Conservation (phyloP, 2,329 filamentous ascomycete species). For the Ascocoryne sarcoides region DNA sequence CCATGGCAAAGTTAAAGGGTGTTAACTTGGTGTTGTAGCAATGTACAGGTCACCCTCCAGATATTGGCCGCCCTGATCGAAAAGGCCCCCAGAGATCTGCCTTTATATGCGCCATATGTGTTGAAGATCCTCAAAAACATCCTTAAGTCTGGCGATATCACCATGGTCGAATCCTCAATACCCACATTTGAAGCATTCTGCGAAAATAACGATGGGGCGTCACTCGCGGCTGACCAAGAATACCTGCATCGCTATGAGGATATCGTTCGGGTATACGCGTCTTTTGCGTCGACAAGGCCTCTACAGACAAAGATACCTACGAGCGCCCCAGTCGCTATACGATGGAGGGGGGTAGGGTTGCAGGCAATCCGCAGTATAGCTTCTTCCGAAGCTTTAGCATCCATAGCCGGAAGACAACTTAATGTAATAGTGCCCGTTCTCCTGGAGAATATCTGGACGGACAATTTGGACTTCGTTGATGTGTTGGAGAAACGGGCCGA, state of each 20-base stretch:
- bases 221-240: slow-evolving; percentile 74
- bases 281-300: slow-evolving; percentile 61
- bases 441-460: slow-evolving; percentile 75
- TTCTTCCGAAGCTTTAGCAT: slow-evolving; percentile 67
- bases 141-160: slow-evolving; percentile 77
- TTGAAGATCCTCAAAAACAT: slow-evolving; percentile 78
- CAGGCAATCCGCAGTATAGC: slow-evolving; percentile 76
- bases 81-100: slow-evolving; percentile 82
- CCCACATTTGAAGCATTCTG: slow-evolving; percentile 84
- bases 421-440: slow-evolving; percentile 75
- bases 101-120: slow-evolving; percentile 77
- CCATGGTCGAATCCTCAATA: slow-evolving; percentile 85
- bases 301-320: slow-evolving; percentile 42
- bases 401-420: slow-evolving; percentile 68
- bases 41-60: slow-evolving; percentile 89
- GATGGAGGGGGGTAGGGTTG: slow-evolving; percentile 67
- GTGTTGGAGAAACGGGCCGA: slow-evolving; percentile 59
- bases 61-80: slow-evolving; percentile 89
- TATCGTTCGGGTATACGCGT: slow-evolving; percentile 70
- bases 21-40: slow-evolving; percentile 41
- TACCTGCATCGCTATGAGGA: slow-evolving; percentile 77
- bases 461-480: slow-evolving; percentile 60
- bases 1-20: neutral
- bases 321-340: slow-evolving; percentile 66
- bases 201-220: slow-evolving; percentile 76